Percentiles rank a stretch among this genome's conserved stretches.
Evolutionary conservation across 306 rosid genomes (phyloP).

Genomic region (Prosopis cineraria): DNA sequence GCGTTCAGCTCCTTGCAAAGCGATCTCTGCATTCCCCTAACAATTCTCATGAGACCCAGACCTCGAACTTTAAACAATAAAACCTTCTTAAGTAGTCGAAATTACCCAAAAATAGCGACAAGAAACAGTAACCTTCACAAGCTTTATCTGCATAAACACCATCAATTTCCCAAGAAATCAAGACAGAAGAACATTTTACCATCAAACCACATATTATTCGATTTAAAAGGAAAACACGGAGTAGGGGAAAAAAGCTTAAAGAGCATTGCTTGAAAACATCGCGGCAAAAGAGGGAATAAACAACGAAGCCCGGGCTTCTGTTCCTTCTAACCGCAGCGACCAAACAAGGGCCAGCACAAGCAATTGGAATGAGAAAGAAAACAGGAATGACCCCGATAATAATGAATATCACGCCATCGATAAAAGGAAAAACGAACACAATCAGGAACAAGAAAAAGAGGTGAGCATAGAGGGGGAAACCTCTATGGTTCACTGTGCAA

Average conservation of each 20-base stretch:
- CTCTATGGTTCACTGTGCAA: slow-evolving; percentile 41
- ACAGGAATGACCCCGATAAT: neutral
- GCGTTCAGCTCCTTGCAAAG: slow-evolving; percentile 74
- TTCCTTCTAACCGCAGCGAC: slow-evolving; percentile 13
- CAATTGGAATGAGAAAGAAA: neutral
- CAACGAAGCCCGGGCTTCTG: neutral
- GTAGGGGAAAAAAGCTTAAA: neutral
- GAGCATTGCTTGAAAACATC: neutral
- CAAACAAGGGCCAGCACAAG: slow-evolving; percentile 3
- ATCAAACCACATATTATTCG: neutral
- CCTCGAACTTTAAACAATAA: slow-evolving; percentile 81
- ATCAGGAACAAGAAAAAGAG: neutral
- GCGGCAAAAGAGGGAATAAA: neutral
- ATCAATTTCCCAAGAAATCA: slow-evolving; percentile 43
- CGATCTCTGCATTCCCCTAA: slow-evolving; percentile 65
- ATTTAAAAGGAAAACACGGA: neutral
- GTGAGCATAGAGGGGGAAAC: slow-evolving; percentile 20
- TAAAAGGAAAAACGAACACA: neutral
- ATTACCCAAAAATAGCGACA: slow-evolving; percentile 49
- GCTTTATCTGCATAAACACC: slow-evolving; percentile 61
- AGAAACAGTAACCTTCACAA: slow-evolving; percentile 25
- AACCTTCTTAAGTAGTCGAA: slow-evolving; percentile 72
- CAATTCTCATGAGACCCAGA: slow-evolving; percentile 98
- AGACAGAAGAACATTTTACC: slow-evolving; percentile 2
- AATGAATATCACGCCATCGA: slow-evolving; percentile 22